Percentiles rank a stretch among this genome's conserved stretches.
These are phyloP conservation scores for Macrolepiota fuliginosa DNA, from an alignment of 768 basidiomycete species.

Conservation along the genomic window DNA sequence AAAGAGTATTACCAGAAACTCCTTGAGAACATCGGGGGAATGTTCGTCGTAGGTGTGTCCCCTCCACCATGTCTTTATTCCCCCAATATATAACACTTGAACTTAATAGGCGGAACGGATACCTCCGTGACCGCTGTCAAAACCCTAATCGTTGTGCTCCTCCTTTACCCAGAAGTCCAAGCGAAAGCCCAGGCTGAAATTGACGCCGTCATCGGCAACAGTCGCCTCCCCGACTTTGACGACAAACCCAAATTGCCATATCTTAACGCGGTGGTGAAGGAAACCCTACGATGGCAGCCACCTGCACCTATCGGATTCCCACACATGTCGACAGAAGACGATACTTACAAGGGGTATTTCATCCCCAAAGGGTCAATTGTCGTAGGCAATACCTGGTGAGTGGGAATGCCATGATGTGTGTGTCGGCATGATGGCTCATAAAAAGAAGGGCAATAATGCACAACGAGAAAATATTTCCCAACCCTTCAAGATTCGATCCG, in stretches of 20 bases:
- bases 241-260: constrained; percentile 34
- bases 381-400: constrained; percentile 28
- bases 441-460: constrained; percentile 19
- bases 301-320: constrained; percentile 24
- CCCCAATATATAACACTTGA: background rate
- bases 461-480: constrained; percentile 17
- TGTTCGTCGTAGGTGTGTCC: constrained; percentile 3
- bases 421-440: background rate
- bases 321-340: constrained; percentile 28
- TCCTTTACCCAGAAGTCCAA: constrained; percentile 29
- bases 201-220: constrained; percentile 28
- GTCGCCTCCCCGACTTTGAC: constrained; percentile 30
- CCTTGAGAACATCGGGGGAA: constrained; percentile 3
- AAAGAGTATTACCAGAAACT: background rate
- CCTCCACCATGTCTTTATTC: background rate
- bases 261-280: constrained; percentile 30
- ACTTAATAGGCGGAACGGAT: constrained; percentile 4
- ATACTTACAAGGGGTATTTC: constrained; percentile 35
- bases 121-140: constrained; percentile 6
- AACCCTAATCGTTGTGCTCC: constrained; percentile 5
- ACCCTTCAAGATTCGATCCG: constrained; percentile 20
- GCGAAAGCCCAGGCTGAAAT: constrained; percentile 38
- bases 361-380: too few species aligned
- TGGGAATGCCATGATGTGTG: background rate
- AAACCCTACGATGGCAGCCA: constrained; percentile 27